These are phyloP conservation scores for Fusarium continuum DNA, from an alignment of 2,329 filamentous ascomycete genomes.

Conservation along the genomic window DNA sequence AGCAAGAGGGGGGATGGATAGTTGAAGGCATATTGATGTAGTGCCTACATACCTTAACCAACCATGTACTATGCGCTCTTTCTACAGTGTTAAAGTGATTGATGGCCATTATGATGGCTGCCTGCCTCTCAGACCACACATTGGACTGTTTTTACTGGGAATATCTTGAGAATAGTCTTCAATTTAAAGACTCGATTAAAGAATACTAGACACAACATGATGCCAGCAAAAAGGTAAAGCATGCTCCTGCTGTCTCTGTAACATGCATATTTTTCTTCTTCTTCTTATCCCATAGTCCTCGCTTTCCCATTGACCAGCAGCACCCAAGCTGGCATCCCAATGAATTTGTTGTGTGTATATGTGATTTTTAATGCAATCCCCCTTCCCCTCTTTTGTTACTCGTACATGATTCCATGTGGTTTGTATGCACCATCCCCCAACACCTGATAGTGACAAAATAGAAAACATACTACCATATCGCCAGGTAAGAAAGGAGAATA, in stretches of 20 bases:
- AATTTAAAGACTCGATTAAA: slow-evolving; percentile 21
- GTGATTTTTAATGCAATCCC: slow-evolving; percentile 2
- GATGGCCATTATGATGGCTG: background rate
- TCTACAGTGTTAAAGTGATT: background rate
- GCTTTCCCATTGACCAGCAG: slow-evolving; percentile 1
- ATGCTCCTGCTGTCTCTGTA: background rate
- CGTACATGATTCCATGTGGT: slow-evolving; percentile 15
- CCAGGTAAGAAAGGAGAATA: background rate
- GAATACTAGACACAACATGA: slow-evolving; percentile 1
- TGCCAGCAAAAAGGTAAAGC: slow-evolving; percentile 1
- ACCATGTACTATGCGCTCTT: background rate
- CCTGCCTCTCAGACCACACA: background rate
- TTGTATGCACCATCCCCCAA: slow-evolving; percentile 18
- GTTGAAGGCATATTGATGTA: background rate
- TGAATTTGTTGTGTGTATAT: slow-evolving; percentile 7
- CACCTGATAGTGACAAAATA: slow-evolving; percentile 11
- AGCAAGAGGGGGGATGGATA: background rate
- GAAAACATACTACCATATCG: background rate
- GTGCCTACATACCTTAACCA: background rate
- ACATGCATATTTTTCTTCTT: slow-evolving; percentile 2
- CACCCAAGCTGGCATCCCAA: slow-evolving; percentile 1
- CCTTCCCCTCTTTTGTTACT: slow-evolving; percentile 17
- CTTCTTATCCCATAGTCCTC: background rate
- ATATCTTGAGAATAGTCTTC: background rate
- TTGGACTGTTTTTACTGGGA: background rate